phyloP scores from a whole-genome alignment of 768 basidiomycete genomes.

The Pleurotus salmoneostramineus region DNA sequence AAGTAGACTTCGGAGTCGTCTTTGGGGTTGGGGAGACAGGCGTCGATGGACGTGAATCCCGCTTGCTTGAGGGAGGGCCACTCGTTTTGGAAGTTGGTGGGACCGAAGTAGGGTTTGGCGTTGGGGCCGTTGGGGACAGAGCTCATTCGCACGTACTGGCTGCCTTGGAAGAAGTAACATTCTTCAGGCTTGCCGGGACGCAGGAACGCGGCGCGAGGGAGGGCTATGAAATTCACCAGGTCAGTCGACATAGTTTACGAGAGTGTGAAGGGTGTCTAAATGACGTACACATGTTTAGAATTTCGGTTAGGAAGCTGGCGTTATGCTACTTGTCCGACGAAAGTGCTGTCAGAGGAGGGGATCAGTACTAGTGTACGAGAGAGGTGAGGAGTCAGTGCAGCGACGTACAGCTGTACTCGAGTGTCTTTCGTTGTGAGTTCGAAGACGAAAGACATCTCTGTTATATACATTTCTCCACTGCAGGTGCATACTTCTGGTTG shows the following conservation, averaged over 20 bases:
- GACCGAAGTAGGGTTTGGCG: neutral
- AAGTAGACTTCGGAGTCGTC: constrained; percentile 4
- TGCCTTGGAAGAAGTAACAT: constrained; percentile 5
- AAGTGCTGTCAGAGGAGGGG: neutral
- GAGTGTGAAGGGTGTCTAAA: neutral
- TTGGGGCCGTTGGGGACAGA: neutral
- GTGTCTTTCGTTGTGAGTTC: no score
- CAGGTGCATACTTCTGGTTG: no score
- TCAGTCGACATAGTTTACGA: neutral
- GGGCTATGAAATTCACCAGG: neutral
- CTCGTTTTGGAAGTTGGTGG: neutral
- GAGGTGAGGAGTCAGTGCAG: neutral
- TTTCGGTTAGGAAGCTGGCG: no score
- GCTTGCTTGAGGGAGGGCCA: constrained; percentile 6
- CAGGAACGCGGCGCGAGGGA: constrained; percentile 2
- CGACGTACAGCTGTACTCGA: no score
- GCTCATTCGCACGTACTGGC: neutral
- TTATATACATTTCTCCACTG: no score
- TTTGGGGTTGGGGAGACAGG: neutral
- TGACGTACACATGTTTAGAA: neutral
- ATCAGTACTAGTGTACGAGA: no score
- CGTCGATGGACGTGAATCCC: neutral
- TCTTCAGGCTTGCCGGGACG: constrained; percentile 2
- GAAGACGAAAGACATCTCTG: no score
- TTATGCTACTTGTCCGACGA: neutral